Base-by-base conservation (phyloP, 164 flowering plant species). In the Aristolochia fimbriata region DNA sequence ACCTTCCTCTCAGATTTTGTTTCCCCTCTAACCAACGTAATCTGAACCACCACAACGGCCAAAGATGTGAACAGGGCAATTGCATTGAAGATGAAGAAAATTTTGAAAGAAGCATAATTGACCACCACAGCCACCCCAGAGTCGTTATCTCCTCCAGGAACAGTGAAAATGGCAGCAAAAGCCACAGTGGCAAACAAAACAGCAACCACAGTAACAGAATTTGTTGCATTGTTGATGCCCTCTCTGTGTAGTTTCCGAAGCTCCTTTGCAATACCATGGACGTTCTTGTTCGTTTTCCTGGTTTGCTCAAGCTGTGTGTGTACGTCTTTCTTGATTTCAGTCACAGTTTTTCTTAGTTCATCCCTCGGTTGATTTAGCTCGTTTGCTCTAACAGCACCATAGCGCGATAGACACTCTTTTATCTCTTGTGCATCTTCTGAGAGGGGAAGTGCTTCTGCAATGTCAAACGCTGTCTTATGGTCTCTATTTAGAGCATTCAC, bases 41-140 rank as follows among this genome's bases (percentile, higher is more conserved):
- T 87, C 60, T 87, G 94, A 27, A 87, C 88, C 59, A 87, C 83
- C 66, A 87, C 94, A 0, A 87, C 91, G 11, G 91, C 90, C 72
- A 87, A 62, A 15, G 94, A 87, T 8, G 87, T 83, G 77, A 87
- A 87, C 47, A 87, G 85, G 0, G 94, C 81, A 43, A 81, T 47
- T 2, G 91, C 88, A 59, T 87, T 83, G 45, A 68, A 81, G 30
- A 87, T 70, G 74, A 84, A 87, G 71, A 87, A 87, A 50, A 84
- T 72, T 69, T 84, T 80, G 73, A 87, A 87, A 16, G 88, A 70
- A 20, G 65, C 15, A n/a, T 50, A 56, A 46, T 65, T 53, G 47
- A 69, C 88, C 70, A 64, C 59, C 61, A 77, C 81, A 16, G 94
- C 91, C 72, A 51, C 67, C 23, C 88, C 91, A 23, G 6, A 16